Percentiles rank a stretch among this genome's conserved stretches.
Conservation (phyloP, 805 yeast species). For the Hanseniaspora pseudoguilliermondii region DNA sequence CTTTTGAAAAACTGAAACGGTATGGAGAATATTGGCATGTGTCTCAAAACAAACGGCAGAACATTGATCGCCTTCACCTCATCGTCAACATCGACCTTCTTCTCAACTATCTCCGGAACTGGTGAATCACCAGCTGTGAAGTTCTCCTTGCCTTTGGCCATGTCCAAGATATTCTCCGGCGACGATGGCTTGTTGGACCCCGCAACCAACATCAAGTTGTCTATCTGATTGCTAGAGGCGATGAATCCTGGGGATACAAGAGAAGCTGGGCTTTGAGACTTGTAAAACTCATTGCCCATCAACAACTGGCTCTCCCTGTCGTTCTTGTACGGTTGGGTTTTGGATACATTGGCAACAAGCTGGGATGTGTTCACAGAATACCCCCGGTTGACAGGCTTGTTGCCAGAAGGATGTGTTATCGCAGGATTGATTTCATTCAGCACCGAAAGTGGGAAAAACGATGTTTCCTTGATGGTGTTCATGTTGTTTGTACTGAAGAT, state of each 20-base stretch:
- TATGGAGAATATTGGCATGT: constrained; percentile 49
- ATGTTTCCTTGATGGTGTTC: neutral
- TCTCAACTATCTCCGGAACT: neutral
- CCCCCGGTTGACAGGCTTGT: neutral
- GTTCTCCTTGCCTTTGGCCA: neutral
- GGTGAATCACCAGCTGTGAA: neutral
- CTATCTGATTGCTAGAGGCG: neutral
- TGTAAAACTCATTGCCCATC: constrained; percentile 2
- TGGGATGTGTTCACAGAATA: neutral
- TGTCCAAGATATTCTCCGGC: neutral
- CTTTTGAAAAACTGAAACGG: constrained; percentile 36
- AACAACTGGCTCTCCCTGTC: neutral
- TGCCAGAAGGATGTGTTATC: neutral
- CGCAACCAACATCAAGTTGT: constrained; percentile 1
- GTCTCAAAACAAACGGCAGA: constrained; percentile 54
- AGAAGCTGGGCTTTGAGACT: neutral
- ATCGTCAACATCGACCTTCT: neutral
- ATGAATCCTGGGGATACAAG: neutral
- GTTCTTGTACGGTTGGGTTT: neutral
- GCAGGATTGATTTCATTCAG: neutral
- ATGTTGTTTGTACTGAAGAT: constrained; percentile 4
- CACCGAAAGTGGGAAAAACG: constrained; percentile 5
- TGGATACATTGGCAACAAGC: neutral
- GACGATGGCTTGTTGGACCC: neutral
- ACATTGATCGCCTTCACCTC: constrained; percentile 35